Percentiles rank a stretch among this genome's conserved stretches.
phyloP scores from a whole-genome alignment of 176 grass and related monocot species.

The Rhipidocladum racemiflorum region DNA sequence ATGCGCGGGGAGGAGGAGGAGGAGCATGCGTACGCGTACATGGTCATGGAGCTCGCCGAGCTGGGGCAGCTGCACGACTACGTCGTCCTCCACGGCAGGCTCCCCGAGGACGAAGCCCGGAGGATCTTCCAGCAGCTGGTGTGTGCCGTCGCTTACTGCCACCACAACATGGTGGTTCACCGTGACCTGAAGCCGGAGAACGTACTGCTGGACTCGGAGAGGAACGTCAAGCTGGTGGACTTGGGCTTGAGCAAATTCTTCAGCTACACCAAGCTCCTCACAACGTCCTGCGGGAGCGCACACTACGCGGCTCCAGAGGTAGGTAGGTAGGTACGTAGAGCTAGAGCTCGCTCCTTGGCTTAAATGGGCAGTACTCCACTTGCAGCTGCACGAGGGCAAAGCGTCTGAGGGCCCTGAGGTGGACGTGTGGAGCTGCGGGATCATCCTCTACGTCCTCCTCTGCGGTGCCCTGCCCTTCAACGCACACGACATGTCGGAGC shows the following conservation, averaged over 20 bases:
- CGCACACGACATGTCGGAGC: conserved; percentile 34
- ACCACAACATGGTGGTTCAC: conserved; percentile 49
- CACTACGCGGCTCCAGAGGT: conserved; percentile 64
- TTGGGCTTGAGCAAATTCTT: conserved; percentile 67
- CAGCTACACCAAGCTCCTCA: conserved; percentile 35
- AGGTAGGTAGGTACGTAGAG: no score
- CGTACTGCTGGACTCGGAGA: conserved; percentile 47
- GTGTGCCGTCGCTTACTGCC: conserved; percentile 61
- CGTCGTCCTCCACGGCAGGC: conserved; percentile 26
- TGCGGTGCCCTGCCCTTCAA: conserved; percentile 69
- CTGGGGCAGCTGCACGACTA: conserved; percentile 52
- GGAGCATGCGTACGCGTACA: conserved; percentile 39
- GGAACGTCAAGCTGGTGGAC: conserved; percentile 57
- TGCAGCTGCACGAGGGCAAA: no score
- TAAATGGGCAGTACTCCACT: no score
- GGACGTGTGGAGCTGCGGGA: conserved; percentile 78
- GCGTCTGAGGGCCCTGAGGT: conserved; percentile 49
- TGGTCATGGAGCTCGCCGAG: conserved; percentile 63
- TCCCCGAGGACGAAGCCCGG: conserved; percentile 58
- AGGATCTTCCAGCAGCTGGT: conserved; percentile 57
- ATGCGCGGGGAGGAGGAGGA: no score
- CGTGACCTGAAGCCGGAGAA: conserved; percentile 53
- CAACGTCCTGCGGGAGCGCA: conserved; percentile 47
- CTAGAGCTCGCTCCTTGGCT: no score
- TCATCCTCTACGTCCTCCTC: conserved; percentile 69